Percentiles rank a stretch among this genome's conserved stretches.
Evolutionary conservation across 2,329 filamentous ascomycete genomes (phyloP).

Genomic region (Clonostachys rhizophaga): DNA sequence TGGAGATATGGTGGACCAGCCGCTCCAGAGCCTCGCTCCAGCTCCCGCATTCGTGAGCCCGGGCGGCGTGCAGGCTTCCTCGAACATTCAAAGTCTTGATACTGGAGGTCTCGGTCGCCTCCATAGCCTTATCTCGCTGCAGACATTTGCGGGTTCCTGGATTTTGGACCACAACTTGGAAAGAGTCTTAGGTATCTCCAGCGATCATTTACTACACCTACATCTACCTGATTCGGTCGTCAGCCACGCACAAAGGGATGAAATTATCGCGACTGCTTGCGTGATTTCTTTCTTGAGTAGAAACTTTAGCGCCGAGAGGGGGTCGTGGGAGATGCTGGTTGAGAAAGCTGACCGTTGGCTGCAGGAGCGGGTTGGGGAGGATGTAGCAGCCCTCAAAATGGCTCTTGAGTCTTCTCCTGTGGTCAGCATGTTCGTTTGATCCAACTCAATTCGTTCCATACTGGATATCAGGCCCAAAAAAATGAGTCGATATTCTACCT

Average conservation of each 20-base stretch:
- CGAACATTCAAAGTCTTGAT: background rate
- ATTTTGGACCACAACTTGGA: conserved; percentile 17
- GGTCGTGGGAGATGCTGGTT: conserved; percentile 60
- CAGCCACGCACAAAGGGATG: background rate
- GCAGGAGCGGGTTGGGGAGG: conserved; percentile 6
- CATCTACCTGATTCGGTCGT: background rate
- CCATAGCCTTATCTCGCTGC: conserved; percentile 41
- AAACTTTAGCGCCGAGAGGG: conserved; percentile 36
- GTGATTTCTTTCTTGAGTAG: conserved; percentile 32
- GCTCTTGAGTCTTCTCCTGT: background rate
- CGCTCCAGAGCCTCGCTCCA: background rate
- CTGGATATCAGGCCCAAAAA: too few relatives aligned
- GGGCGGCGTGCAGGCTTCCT: too few relatives aligned
- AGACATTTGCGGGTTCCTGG: conserved; percentile 31
- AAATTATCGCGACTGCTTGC: conserved; percentile 19
- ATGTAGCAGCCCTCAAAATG: conserved; percentile 6
- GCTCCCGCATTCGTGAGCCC: background rate
- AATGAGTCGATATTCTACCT: too few relatives aligned
- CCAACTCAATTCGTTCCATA: too few relatives aligned
- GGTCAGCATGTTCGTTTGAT: too few relatives aligned
- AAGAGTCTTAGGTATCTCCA: conserved; percentile 13
- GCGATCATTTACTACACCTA: background rate
- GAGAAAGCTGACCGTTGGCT: conserved; percentile 55
- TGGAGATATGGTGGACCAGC: background rate
- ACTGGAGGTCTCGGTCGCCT: conserved; percentile 5